phyloP scores from a whole-genome alignment of 495 filamentous ascomycete genomes.

The Thermochaetoides thermophila region DNA sequence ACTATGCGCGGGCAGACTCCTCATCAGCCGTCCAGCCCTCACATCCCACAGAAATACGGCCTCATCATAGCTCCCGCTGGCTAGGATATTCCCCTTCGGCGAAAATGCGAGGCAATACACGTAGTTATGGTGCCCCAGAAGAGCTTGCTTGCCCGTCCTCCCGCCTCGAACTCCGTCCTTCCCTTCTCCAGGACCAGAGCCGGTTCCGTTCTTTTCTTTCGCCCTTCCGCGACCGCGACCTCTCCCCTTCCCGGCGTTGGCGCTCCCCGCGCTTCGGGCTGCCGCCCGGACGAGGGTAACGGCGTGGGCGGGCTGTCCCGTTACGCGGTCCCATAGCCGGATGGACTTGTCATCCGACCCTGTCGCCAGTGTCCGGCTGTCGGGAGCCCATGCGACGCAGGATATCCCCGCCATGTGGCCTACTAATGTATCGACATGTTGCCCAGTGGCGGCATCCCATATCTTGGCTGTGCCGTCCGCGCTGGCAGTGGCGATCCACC shows the following conservation, averaged over 20 bases:
- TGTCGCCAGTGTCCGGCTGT: conserved; percentile 70
- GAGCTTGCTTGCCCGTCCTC: conserved; percentile 29
- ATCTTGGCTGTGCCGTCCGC: conserved; percentile 82
- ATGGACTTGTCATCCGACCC: conserved; percentile 95
- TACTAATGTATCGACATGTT: conserved; percentile 71
- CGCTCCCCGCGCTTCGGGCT: neutral
- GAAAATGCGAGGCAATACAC: conserved; percentile 86
- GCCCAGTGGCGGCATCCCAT: conserved; percentile 69
- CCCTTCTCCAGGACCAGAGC: too few relatives aligned
- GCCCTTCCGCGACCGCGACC: neutral
- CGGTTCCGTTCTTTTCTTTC: too few relatives aligned
- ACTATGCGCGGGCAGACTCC: conserved; percentile 81
- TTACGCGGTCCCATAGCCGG: conserved; percentile 75
- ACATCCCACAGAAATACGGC: conserved; percentile 96
- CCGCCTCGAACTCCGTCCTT: conserved; percentile 13
- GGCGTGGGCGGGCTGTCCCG: conserved; percentile 46
- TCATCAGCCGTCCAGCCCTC: conserved; percentile 66
- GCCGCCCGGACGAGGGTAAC: conserved; percentile 4
- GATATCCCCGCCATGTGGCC: conserved; percentile 88
- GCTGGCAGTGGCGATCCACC: conserved; percentile 78
- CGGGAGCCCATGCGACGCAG: conserved; percentile 80
- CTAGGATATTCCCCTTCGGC: conserved; percentile 92
- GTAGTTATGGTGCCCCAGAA: conserved; percentile 89
- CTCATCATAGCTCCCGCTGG: conserved; percentile 90
- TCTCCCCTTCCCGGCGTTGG: neutral